A percentile compares a stretch with the other conserved stretches of the same genome.
phyloP scores from a whole-genome alignment of 352 stramenopile genomes.

The Aphanomyces cochlioides region DNA sequence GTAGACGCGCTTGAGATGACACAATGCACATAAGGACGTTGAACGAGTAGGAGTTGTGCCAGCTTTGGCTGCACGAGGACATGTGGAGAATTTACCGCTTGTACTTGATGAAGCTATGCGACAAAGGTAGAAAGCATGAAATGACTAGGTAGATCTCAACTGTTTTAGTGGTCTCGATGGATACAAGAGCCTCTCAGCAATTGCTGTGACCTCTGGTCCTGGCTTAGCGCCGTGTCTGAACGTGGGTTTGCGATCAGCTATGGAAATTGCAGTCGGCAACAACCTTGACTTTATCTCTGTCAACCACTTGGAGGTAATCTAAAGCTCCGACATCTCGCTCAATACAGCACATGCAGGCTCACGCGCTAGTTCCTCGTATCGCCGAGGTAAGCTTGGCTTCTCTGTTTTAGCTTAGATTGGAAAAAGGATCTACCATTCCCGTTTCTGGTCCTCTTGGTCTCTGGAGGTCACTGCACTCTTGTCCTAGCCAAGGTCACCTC shows the following conservation, averaged over 20 bases:
- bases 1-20: constrained; percentile 30
- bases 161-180: constrained; percentile 52
- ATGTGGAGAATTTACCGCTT: constrained; percentile 93
- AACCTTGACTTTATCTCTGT: constrained; percentile 93
- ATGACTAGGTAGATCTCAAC: constrained; percentile 15
- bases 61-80: constrained; percentile 88
- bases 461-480: constrained; percentile 97
- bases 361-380: too few species aligned
- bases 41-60: constrained; percentile 90
- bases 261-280: constrained; percentile 83
- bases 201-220: constrained; percentile 95
- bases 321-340: too few species aligned
- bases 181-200: constrained; percentile 86
- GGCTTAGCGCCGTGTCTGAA: constrained; percentile 97
- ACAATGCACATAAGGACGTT: background rate
- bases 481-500: constrained; percentile 73
- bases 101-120: constrained; percentile 89
- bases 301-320: constrained; percentile 93
- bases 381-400: too few species aligned
- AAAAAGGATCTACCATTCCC: constrained; percentile 64
- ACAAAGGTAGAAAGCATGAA: constrained; percentile 65
- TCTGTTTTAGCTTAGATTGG: too few species aligned
- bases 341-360: too few species aligned
- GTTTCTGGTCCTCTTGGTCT: constrained; percentile 97
- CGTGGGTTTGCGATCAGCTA: constrained; percentile 83